Evolutionary conservation across 805 yeast genomes (phyloP).

Genomic region (Kuraishia molischiana): DNA sequence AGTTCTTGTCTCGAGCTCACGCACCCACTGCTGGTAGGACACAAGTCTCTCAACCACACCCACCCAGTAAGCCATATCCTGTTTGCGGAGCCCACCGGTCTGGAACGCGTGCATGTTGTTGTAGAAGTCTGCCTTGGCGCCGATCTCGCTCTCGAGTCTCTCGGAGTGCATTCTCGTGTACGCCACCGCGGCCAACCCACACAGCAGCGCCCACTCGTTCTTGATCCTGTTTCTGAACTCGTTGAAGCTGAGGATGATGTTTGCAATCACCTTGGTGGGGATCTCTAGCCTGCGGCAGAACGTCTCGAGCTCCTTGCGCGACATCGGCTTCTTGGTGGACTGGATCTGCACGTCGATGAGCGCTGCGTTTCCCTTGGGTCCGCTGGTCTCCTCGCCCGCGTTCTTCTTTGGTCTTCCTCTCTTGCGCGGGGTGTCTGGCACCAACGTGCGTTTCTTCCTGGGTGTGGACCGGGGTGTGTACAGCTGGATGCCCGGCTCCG

Average conservation of each 20-base stretch:
- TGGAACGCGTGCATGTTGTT: conserved; percentile 43
- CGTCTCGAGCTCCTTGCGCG: conserved; percentile 27
- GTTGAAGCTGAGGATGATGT: conserved; percentile 39
- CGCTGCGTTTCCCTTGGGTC: not conserved
- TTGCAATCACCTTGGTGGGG: conserved; percentile 40
- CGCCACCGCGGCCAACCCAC: conserved; percentile 56
- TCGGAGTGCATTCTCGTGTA: conserved; percentile 43
- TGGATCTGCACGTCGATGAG: not conserved
- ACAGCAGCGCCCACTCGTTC: conserved; percentile 60
- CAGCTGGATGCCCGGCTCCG: not conserved
- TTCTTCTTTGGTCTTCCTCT: conserved; percentile 1
- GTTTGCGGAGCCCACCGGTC: conserved; percentile 38
- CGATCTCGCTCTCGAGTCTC: conserved; percentile 32
- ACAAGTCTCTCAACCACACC: conserved; percentile 43
- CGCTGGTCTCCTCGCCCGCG: not conserved
- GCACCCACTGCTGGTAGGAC: conserved; percentile 52
- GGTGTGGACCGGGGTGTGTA: conserved; percentile 1
- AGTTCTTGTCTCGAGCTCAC: conserved; percentile 25
- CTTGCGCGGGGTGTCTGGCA: not conserved
- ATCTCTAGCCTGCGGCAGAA: conserved; percentile 58
- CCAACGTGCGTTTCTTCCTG: not conserved
- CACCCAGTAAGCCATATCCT: conserved; percentile 44
- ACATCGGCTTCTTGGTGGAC: conserved; percentile 13
- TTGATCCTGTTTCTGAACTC: conserved; percentile 42
- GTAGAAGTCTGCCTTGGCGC: conserved; percentile 36